These are phyloP conservation scores for Neonectria magnoliae DNA, from an alignment of 2,329 filamentous ascomycete species.

Conservation along the genomic window DNA sequence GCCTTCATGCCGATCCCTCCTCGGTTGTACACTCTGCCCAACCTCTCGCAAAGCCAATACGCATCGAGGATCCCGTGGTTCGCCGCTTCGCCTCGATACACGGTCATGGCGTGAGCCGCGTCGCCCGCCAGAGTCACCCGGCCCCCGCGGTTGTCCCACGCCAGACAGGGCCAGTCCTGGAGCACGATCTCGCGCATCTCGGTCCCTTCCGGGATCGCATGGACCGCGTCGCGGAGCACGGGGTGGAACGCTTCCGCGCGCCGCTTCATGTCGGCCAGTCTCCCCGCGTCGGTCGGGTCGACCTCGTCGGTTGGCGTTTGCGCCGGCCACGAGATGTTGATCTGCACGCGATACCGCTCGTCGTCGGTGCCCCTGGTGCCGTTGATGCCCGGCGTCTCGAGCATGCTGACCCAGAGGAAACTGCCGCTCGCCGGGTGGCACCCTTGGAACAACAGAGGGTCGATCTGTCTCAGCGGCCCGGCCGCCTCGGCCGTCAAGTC, in stretches of 20 bases:
- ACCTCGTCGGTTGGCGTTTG: constrained; percentile 47
- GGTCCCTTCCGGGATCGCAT: constrained; percentile 54
- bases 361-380: constrained; percentile 44
- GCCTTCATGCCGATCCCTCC: constrained; percentile 15
- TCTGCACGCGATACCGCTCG: constrained; percentile 53
- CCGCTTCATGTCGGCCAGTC: constrained; percentile 53
- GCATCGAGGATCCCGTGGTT: constrained; percentile 56
- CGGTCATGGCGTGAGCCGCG: constrained; percentile 68
- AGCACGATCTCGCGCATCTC: constrained; percentile 49
- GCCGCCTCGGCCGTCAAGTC: constrained; percentile 51
- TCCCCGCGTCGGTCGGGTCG: constrained; percentile 43
- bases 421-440: constrained; percentile 60
- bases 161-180: constrained; percentile 49
- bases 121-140: constrained; percentile 62
- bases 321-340: constrained; percentile 59
- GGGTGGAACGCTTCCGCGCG: constrained; percentile 47
- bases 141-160: constrained; percentile 56
- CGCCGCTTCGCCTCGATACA: constrained; percentile 56
- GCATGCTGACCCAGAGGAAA: constrained; percentile 61
- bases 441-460: constrained; percentile 65
- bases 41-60: constrained; percentile 40
- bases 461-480: constrained; percentile 56
- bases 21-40: constrained; percentile 32
- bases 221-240: constrained; percentile 54
- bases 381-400: constrained; percentile 53